Percentiles rank a stretch among this genome's conserved stretches.
Evolutionary conservation across 768 basidiomycete genomes (phyloP).

Genomic region (Lentinula sp.): DNA sequence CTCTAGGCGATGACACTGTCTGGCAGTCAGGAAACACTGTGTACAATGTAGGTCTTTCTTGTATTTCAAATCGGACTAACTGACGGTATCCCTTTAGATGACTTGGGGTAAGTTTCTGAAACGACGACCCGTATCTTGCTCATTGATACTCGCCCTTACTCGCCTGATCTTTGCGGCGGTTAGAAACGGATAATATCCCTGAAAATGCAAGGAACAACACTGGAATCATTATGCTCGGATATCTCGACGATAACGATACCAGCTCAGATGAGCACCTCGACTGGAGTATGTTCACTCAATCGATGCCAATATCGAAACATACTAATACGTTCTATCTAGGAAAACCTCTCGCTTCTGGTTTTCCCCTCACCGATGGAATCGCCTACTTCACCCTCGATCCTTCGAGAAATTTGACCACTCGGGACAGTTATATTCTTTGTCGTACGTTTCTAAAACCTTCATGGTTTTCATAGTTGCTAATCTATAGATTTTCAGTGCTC

Average conservation of each 20-base stretch:
- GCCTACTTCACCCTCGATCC: constrained; percentile 30
- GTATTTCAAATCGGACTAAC: constrained; percentile 30
- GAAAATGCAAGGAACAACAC: constrained; percentile 23
- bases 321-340: constrained; percentile 17
- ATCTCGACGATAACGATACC: constrained; percentile 10
- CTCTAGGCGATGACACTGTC: not conserved
- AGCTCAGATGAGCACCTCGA: constrained; percentile 44
- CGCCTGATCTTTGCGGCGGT: not conserved
- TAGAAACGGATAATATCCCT: constrained; percentile 33
- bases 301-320: not conserved
- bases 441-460: constrained; percentile 28
- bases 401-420: constrained; percentile 8
- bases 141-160: no score
- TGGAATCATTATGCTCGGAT: constrained; percentile 42
- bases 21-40: not conserved
- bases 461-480: not conserved
- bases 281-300: constrained; percentile 27
- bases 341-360: constrained; percentile 36
- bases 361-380: constrained; percentile 31
- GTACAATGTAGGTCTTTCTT: not conserved
- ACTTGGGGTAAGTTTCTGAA: constrained; percentile 26
- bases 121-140: no score
- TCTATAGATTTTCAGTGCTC: constrained; percentile 25
- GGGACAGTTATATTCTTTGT: constrained; percentile 35
- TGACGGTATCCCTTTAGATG: constrained; percentile 31